These are phyloP conservation scores for Podochytrium sp. DNA, from an alignment of 192 early-diverging fungal species.

Conservation along the genomic window DNA sequence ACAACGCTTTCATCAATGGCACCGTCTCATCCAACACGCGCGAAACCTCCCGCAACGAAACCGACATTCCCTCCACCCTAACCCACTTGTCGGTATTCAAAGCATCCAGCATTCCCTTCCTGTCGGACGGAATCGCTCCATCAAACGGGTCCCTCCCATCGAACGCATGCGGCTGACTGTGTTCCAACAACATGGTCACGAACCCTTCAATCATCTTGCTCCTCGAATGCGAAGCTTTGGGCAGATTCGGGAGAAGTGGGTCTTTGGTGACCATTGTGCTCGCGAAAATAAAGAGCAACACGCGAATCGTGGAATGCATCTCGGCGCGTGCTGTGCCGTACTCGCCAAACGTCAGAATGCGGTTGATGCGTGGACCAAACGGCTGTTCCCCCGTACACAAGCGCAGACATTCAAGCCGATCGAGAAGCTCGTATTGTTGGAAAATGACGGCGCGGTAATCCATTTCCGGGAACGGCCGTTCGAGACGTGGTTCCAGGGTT, in stretches of 20 bases:
- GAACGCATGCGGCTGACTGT: background rate
- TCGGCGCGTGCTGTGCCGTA: background rate
- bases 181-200: background rate
- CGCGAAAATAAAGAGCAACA: background rate
- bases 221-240: background rate
- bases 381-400: background rate
- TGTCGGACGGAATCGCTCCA: background rate
- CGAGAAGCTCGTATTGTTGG: background rate
- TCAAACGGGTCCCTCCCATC: constrained; percentile 5
- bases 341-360: background rate
- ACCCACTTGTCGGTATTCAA: constrained; percentile 17
- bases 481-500: constrained; percentile 12
- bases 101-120: background rate
- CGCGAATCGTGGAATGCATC: constrained; percentile 8
- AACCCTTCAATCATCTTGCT: background rate
- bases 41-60: constrained; percentile 6
- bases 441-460: constrained; percentile 14
- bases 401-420: constrained; percentile 10
- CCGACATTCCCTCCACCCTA: background rate
- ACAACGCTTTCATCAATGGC: constrained; percentile 6
- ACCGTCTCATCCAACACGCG: background rate
- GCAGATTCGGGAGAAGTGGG: background rate
- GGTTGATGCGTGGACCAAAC: background rate
- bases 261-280: background rate
- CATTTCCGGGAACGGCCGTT: background rate